phyloP scores from a whole-genome alignment of 192 early-diverging fungal genomes.

The Dissophora globulifera region DNA sequence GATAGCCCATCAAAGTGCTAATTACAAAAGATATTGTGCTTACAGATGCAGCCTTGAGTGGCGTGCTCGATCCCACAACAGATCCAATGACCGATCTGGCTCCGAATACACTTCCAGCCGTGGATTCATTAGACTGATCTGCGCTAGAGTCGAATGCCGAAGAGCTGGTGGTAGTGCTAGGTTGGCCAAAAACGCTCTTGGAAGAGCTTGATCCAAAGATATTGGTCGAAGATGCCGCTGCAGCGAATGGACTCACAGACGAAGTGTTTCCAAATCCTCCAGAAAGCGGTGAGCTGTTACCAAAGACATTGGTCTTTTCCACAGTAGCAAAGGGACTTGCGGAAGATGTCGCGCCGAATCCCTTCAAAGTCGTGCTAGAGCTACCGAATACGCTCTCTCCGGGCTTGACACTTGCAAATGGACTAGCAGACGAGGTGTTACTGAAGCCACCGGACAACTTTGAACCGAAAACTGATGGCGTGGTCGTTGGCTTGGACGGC shows the following conservation, averaged over 20 bases:
- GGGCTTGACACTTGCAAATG: constrained; percentile 28
- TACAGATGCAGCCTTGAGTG: constrained; percentile 2
- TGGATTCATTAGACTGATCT: constrained; percentile 12
- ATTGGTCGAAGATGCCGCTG: constrained; percentile 20
- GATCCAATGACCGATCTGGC: constrained; percentile 39
- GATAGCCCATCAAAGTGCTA: background rate
- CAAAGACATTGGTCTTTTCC: constrained; percentile 28
- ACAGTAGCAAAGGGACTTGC: constrained; percentile 30
- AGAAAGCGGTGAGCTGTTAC: constrained; percentile 21
- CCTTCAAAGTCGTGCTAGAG: constrained; percentile 21
- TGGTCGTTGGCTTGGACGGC: background rate
- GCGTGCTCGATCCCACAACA: background rate
- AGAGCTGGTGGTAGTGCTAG: constrained; percentile 2
- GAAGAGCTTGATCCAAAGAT: constrained; percentile 14
- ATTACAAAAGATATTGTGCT: too few species aligned
- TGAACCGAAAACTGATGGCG: constrained; percentile 2
- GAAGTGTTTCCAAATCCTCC: constrained; percentile 42
- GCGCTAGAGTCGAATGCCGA: constrained; percentile 2
- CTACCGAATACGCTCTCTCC: constrained; percentile 38
- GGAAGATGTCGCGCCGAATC: constrained; percentile 14
- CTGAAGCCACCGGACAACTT: constrained; percentile 21
- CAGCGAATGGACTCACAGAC: constrained; percentile 32
- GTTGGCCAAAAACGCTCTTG: constrained; percentile 14
- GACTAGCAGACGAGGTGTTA: constrained; percentile 30
- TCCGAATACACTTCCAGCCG: constrained; percentile 43